A percentile compares a stretch with the other conserved stretches of the same genome.
Evolutionary conservation across 225 moss, liverwort and hornwort species (phyloP).

Genomic region (Antitrichia curtipendula): DNA sequence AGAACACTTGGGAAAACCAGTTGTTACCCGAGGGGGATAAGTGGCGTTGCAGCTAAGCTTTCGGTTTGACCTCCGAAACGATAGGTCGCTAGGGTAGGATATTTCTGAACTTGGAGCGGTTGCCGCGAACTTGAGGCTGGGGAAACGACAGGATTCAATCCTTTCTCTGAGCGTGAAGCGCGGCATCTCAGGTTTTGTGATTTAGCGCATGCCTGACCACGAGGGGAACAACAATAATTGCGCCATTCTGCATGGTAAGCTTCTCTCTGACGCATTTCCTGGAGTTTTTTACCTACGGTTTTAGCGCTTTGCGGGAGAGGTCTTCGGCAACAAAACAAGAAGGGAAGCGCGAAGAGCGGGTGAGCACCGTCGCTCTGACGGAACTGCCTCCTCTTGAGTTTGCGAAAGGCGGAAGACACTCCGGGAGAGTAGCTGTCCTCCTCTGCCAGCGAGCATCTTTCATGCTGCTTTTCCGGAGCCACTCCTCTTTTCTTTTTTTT

Average conservation of each 20-base stretch:
- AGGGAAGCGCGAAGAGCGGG: not conserved
- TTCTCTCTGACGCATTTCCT: not conserved
- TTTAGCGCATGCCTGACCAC: not conserved
- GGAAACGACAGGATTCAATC: constrained; percentile 4
- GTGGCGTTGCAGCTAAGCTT: not conserved
- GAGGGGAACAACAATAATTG: not conserved
- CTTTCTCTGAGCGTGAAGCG: not conserved
- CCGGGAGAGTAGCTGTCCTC: not conserved
- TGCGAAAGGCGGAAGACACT: not conserved
- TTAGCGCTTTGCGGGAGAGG: not conserved
- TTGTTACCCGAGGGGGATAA: not conserved
- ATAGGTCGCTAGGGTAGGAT: not conserved
- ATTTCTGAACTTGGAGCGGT: not conserved
- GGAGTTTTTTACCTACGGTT: not conserved
- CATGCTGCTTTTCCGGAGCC: not conserved
- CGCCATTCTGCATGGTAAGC: not conserved
- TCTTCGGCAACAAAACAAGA: not conserved
- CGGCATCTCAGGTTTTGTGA: not conserved
- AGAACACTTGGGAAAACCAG: not conserved
- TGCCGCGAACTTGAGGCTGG: not conserved
- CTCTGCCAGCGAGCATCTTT: not conserved
- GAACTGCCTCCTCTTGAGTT: not conserved
- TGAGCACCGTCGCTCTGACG: not conserved
- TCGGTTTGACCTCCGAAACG: not conserved
- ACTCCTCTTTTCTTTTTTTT: not conserved